Base-by-base conservation (phyloP, 352 stramenopile species). In the Phytopythium montanum region DNA sequence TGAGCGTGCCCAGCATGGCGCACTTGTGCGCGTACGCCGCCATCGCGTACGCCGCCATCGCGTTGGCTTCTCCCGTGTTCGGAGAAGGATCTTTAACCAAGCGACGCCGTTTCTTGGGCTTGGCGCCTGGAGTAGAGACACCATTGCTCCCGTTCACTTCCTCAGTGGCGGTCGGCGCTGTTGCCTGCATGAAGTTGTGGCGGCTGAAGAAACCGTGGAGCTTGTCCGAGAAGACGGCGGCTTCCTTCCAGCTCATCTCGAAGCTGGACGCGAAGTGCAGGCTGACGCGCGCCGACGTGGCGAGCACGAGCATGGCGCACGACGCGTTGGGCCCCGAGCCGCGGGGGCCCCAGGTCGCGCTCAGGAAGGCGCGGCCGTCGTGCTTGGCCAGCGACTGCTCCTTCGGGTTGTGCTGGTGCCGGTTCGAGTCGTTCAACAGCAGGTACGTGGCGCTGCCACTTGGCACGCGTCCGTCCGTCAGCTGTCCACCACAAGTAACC, bases 341-440 rank as follows among this genome's bases (percentile, higher is more conserved):
- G 53, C 83, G 74, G 12, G 85, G 85, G 0, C 83, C 85, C 83
- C 82, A 94, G 26, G 76, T 75, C 12, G 76, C 80, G 18, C 76
- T 69, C 5, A 88, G 38, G 52, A 90, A 92, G 13, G 76, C 72
- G 1, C 66, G 66, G 36, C 79, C 74, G 25, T 86, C 76, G 60
- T 81, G 88, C 61, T 92, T 94, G 42, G 85, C 87, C 41, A 94
- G 60, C 25, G 85, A 94, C 14, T 92, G 61, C 55, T 94, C 85
- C 60, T 91, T 88, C 14, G 85, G 83, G 61, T 94, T 92, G 67
- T 87, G 73, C 65, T 90, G 75, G 62, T 88, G 79, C 4, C 84
- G 80, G 26, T 90, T 76, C 13, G 65, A 66, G 25, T 90, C 78
- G 53, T 92, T 70, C 39, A 92, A 59, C 41, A 92, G 39, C 45